These are phyloP conservation scores for Stephanodiscus triporus DNA, from an alignment of 108 stramenopile genomes.

Conservation along the genomic window DNA sequence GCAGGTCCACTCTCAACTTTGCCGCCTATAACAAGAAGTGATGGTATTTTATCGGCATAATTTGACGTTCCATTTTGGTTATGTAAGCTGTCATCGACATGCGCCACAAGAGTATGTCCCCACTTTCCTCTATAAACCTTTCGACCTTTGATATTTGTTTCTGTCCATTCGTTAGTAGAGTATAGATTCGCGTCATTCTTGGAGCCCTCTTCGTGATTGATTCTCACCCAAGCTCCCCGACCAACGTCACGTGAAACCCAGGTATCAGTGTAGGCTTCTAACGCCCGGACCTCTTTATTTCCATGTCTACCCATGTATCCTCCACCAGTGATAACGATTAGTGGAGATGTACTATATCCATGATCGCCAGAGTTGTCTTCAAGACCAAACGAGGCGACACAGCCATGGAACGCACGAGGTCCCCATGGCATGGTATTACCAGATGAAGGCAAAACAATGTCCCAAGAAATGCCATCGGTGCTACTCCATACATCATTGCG, in stretches of 20 bases:
- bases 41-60: constrained; percentile 13
- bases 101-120: constrained; percentile 64
- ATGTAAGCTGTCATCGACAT: constrained; percentile 34
- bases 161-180: constrained; percentile 66
- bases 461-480: constrained; percentile 59
- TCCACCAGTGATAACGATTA: constrained; percentile 67
- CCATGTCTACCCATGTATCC: constrained; percentile 70
- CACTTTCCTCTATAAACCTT: constrained; percentile 63
- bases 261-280: constrained; percentile 59
- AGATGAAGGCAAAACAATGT: constrained; percentile 31
- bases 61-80: constrained; percentile 8
- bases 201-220: constrained; percentile 61
- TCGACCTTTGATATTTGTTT: constrained; percentile 35
- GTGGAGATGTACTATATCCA: constrained; percentile 21
- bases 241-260: constrained; percentile 53
- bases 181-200: constrained; percentile 49
- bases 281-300: constrained; percentile 53
- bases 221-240: constrained; percentile 54
- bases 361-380: constrained; percentile 9
- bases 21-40: constrained; percentile 56
- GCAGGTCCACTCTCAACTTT: constrained; percentile 46
- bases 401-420: constrained; percentile 60
- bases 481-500: constrained; percentile 68
- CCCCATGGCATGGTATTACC: constrained; percentile 50
- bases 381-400: constrained; percentile 40